Percentiles rank a stretch among this genome's conserved stretches.
Conservation (phyloP, 352 stramenopile species). For the Lagenidium sp. region DNA sequence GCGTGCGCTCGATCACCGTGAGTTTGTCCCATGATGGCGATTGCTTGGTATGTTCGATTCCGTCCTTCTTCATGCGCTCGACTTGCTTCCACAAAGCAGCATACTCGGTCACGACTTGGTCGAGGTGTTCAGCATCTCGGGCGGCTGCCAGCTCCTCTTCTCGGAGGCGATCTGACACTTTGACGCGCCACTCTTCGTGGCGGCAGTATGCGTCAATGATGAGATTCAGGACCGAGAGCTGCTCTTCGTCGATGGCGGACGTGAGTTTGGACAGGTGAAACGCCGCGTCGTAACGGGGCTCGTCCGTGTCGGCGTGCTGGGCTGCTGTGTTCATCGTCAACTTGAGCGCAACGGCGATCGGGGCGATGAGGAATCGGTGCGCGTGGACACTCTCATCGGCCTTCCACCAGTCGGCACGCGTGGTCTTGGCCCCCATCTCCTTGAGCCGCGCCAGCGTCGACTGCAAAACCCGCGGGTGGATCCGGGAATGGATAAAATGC, state of each 20-base stretch:
- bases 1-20: constrained; percentile 48
- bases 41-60: constrained; percentile 56
- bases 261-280: constrained; percentile 79
- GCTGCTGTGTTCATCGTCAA: constrained; percentile 84
- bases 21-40: constrained; percentile 41
- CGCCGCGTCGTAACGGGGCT: constrained; percentile 63
- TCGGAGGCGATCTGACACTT: constrained; percentile 64
- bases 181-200: constrained; percentile 67
- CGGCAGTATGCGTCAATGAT: constrained; percentile 60
- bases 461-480: constrained; percentile 68
- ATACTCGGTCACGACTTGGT: constrained; percentile 52
- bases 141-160: constrained; percentile 37
- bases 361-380: constrained; percentile 76
- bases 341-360: constrained; percentile 78
- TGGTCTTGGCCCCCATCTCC: constrained; percentile 65
- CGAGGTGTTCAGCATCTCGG: constrained; percentile 28
- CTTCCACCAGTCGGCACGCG: constrained; percentile 71
- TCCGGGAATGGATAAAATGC: constrained; percentile 81
- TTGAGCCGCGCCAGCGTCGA: constrained; percentile 71
- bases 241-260: constrained; percentile 73
- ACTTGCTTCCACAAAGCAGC: constrained; percentile 60
- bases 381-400: constrained; percentile 50
- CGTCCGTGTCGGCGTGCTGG: constrained; percentile 56
- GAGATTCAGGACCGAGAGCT: constrained; percentile 68
- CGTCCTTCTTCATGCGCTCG: constrained; percentile 48